Evolutionary conservation across 495 filamentous ascomycete genomes (phyloP).

Genomic region (Aspergillus baeticus): DNA sequence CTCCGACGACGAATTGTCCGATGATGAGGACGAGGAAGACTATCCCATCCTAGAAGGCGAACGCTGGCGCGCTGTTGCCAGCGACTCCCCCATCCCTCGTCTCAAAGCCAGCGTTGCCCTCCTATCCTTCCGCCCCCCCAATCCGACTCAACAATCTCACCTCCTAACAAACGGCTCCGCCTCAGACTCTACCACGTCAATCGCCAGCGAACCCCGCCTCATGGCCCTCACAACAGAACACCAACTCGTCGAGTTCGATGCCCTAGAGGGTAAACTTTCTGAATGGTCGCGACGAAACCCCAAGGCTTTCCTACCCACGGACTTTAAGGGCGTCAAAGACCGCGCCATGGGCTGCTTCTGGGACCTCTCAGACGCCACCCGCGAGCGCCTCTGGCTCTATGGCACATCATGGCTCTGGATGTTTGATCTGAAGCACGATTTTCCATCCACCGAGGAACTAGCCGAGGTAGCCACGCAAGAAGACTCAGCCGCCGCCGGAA

Average conservation of each 20-base stretch:
- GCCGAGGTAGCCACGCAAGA: slow-evolving; percentile 23
- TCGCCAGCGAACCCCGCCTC: slow-evolving; percentile 56
- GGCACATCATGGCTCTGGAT: slow-evolving; percentile 86
- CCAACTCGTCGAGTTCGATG: slow-evolving; percentile 73
- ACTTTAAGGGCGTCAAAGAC: slow-evolving; percentile 70
- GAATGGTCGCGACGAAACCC: slow-evolving; percentile 87
- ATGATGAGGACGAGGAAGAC: slow-evolving; percentile 42
- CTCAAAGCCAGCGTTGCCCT: slow-evolving; percentile 66
- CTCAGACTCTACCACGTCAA: neutral
- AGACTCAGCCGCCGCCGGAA: slow-evolving; percentile 8
- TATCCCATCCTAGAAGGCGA: slow-evolving; percentile 43
- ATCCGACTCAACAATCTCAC: slow-evolving; percentile 22
- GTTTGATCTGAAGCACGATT: slow-evolving; percentile 78
- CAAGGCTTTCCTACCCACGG: slow-evolving; percentile 65
- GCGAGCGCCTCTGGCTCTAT: slow-evolving; percentile 79
- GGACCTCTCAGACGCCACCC: slow-evolving; percentile 56
- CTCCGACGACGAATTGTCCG: slow-evolving; percentile 53
- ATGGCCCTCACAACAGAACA: slow-evolving; percentile 74
- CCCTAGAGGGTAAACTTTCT: slow-evolving; percentile 68
- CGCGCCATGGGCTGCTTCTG: slow-evolving; percentile 81
- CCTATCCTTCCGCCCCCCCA: slow-evolving; percentile 68
- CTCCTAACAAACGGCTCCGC: slow-evolving; percentile 39
- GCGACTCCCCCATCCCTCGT: slow-evolving; percentile 72
- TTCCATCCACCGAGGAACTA: slow-evolving; percentile 45
- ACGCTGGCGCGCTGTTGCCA: slow-evolving; percentile 66